Base-by-base conservation (phyloP, 768 basidiomycete genomes). In the Amylocystis lapponica region DNA sequence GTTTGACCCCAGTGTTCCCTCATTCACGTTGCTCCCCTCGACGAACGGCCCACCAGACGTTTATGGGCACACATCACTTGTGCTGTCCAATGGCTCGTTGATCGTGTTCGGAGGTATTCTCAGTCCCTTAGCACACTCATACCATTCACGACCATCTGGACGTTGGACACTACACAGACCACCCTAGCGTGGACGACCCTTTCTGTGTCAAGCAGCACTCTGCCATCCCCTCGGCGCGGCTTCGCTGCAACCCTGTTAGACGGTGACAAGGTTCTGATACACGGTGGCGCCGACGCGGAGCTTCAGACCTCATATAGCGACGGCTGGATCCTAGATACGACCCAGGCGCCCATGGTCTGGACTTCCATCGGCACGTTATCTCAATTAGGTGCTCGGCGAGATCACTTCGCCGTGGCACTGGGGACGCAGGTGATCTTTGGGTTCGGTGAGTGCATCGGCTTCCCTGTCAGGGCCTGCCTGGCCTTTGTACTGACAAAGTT, bases 51-150 rank as follows among this genome's bases (percentile, higher is more conserved):
- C 89, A 0, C 75, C 78, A 0, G 84, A 75, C 44, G 59, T 93
- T 7, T 81, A 74, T 48, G 88, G 88, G 0, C 92, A 93, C 52
- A 65, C 71, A 5, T 80, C 84, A 2, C 62, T 86, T 40, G 71
- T 86, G n/a, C 67, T 92, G 1, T 58, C 74, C 0, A 81, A 86
- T 52, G 86, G 84, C 9, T 71, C 74, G 19, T 60, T 94, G 26
- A 55, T 93, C 19, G 73, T 89, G 4, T 70, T 93, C 39, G 92
- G 91, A 17, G 92, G 92, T 81, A 75, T 53, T 70, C 67, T 21
- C 68, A 64, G 3, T 74, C 77, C 8, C 61, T 60, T 27, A 65
- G 60, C 1, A 49, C 59, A 5, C 66, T 87, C 10, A 51, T 83
- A 1, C 69, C 82, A 0, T 70, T 91, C 48, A 67, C 69, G 19